Base-by-base conservation (phyloP, 352 stramenopile species). In the Albugo candida region DNA sequence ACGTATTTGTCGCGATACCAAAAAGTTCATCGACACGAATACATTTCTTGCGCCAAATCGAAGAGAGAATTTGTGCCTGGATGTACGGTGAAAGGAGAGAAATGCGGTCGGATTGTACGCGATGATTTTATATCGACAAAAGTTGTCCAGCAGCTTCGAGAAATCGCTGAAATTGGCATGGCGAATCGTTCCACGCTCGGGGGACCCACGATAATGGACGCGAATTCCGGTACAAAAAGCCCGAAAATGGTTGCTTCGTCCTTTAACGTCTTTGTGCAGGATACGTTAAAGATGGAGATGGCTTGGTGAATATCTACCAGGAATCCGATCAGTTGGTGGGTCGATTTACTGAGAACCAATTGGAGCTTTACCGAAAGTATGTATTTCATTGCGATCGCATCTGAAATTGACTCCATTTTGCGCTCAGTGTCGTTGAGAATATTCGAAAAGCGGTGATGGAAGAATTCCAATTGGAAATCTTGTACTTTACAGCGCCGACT, bases 401-500 rank as follows among this genome's bases (percentile, higher is more conserved):
- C 0, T 1, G 18, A 47, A 5, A 41, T 34, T 37, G 11, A 44
- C 38, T 41, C 47, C 13, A 52, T 42, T 31, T 41, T 19, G 34
- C 20, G 18, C 54, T 14, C 40, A 78, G 63, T 18, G 60, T 85
- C 36, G 85, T 95, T 27, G 59, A 85, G 42, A 74, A 70, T 35
- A 92, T 95, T 46, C 74, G 75, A 2, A 36, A 67, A 45, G 64
- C 66, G 16, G 41, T 95, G 31, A 80, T 91, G 47, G 61, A 83
- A 14, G 76, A 87, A 46, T 94, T 95, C 43, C 20, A 64, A 31
- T 54, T 92, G 10, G 55, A 79, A 40, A 54, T 67, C 35, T 60
- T 94, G 35, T 91, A 93, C 51, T 95, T 95, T 52, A 94, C 84
- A n/a, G 85, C 81, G 14, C 85, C 85, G 14, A 96, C 85, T 11